Evolutionary conservation across 768 basidiomycete genomes (phyloP).

Genomic region (Leucogyrophana mollusca): DNA sequence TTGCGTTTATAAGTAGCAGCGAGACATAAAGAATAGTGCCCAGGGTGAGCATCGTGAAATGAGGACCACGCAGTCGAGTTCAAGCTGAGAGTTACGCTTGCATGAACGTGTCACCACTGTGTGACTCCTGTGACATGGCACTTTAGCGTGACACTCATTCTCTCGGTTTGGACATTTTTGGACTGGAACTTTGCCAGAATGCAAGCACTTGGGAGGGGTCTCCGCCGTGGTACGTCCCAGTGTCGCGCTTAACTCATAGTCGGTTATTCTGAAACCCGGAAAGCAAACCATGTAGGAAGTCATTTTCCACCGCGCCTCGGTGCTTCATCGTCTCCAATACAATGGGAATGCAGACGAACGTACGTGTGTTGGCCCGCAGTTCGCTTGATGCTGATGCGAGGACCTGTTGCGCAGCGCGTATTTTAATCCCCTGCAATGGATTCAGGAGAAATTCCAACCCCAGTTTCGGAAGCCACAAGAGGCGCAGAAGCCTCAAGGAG

Average conservation of each 20-base stretch:
- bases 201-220: conserved; percentile 21
- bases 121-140: conserved; percentile 19
- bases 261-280: no score
- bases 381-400: background rate
- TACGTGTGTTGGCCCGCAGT: conserved; percentile 26
- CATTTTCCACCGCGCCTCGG: conserved; percentile 13
- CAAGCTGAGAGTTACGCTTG: conserved; percentile 14
- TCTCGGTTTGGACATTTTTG: conserved; percentile 10
- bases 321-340: conserved; percentile 20
- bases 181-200: conserved; percentile 18
- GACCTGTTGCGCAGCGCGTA: conserved; percentile 28
- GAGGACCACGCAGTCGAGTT: conserved; percentile 1
- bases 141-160: conserved; percentile 13
- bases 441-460: conserved; percentile 57
- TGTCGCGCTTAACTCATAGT: background rate
- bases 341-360: conserved; percentile 43
- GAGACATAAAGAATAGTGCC: conserved; percentile 82
- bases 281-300: conserved; percentile 3
- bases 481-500: conserved; percentile 37
- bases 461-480: conserved; percentile 49
- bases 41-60: conserved; percentile 48
- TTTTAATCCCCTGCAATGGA: conserved; percentile 61
- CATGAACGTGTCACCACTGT: conserved; percentile 19
- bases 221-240: conserved; percentile 23
- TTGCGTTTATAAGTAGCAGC: conserved; percentile 88